phyloP scores from a whole-genome alignment of 768 basidiomycete species.

The Cystoderma amianthinum region DNA sequence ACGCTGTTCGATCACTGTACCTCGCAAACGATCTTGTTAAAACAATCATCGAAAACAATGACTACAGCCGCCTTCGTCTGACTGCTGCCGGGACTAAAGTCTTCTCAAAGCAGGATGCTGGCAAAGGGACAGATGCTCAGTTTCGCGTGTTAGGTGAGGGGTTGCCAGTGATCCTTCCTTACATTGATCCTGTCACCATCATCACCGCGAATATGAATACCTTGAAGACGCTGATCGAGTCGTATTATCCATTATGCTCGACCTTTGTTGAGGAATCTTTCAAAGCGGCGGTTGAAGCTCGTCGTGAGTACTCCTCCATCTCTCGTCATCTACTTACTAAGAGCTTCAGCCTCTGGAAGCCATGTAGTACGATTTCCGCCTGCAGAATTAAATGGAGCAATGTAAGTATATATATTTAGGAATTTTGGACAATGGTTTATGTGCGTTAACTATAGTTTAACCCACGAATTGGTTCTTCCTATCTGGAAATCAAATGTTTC shows the following conservation, averaged over 20 bases:
- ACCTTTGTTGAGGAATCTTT: constrained; percentile 62
- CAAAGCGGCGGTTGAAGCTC: constrained; percentile 38
- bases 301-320: constrained; percentile 36
- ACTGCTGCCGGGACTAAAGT: constrained; percentile 93
- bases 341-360: constrained; percentile 53
- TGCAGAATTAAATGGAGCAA: constrained; percentile 41
- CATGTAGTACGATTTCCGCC: constrained; percentile 66
- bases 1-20: constrained; percentile 76
- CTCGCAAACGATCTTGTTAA: constrained; percentile 83
- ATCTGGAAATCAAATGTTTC: constrained; percentile 93
- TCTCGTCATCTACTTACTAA: background rate
- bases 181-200: constrained; percentile 58
- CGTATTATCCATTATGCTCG: constrained; percentile 76
- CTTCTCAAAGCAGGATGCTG: constrained; percentile 83
- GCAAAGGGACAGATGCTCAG: constrained; percentile 47
- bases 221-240: constrained; percentile 60
- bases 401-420: too few relatives aligned
- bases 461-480: constrained; percentile 83
- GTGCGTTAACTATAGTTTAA: too few relatives aligned
- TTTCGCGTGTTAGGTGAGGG: constrained; percentile 85
- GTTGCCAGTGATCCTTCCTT: constrained; percentile 77
- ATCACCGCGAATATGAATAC: constrained; percentile 47
- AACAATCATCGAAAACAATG: constrained; percentile 71
- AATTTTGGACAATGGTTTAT: too few relatives aligned
- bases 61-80: constrained; percentile 78